phyloP scores from a whole-genome alignment of 148 eudicot species.

The Polygonum maritimum region DNA sequence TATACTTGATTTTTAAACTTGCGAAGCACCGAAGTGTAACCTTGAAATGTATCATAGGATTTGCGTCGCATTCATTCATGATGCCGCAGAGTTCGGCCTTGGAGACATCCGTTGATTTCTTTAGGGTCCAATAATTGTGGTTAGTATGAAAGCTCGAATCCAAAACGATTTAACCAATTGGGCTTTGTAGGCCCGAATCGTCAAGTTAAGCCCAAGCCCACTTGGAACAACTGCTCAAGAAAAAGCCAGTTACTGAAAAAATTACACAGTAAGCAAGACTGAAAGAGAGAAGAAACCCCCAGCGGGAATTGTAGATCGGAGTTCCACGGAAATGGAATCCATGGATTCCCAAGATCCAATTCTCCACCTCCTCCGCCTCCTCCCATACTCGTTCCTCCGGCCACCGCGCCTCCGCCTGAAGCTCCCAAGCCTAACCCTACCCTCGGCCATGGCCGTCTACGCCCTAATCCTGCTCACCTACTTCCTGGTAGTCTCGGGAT shows the following conservation, averaged over 20 bases:
- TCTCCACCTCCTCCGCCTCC: slow-evolving; percentile 33
- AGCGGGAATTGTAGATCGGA: neutral
- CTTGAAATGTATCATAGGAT: no score
- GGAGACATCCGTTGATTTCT: no score
- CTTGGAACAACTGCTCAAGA: neutral
- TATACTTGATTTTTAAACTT: no score
- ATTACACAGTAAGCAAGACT: no score
- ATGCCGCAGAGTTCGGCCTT: no score
- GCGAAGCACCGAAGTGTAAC: no score
- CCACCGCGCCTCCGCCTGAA: slow-evolving; percentile 74
- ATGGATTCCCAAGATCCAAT: slow-evolving; percentile 41
- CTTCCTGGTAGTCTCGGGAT: slow-evolving; percentile 87
- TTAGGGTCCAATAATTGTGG: no score
- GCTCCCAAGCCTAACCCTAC: slow-evolving; percentile 60
- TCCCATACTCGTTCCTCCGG: slow-evolving; percentile 59
- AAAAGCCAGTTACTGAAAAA: neutral
- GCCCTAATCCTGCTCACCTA: slow-evolving; percentile 73
- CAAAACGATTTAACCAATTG: no score
- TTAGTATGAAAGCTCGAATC: no score
- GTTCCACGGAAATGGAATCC: slow-evolving; percentile 1
- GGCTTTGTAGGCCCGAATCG: neutral
- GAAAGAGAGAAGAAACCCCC: neutral
- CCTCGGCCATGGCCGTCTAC: slow-evolving; percentile 59
- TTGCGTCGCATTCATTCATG: no score
- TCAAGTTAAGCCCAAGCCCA: neutral